Evolutionary conservation across 2,329 filamentous ascomycete species (phyloP), one percentile per base, ranked within the genome.

Genomic region (Penicillium sp.): DNA sequence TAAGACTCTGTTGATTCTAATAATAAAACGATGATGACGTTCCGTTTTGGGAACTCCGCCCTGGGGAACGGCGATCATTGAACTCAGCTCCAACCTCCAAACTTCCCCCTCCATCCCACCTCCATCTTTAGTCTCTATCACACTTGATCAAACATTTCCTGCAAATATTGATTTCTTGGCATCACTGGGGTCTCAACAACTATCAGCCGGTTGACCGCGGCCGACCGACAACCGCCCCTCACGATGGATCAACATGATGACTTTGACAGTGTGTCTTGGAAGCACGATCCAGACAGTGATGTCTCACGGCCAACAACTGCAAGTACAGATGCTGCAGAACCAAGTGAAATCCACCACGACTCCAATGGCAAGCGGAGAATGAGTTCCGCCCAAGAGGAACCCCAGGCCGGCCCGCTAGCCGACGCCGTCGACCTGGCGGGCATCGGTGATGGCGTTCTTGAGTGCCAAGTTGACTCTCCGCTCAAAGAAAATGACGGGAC

Each of bases 401-500:
- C 73, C 55, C 79, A 80, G 67, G 78, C 78, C 22, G 80, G 77
- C 17, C 69, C 78, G 30, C 71, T 80, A 57, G 79, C 80, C 37
- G 80, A 83, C 50, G 73, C 77, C 26, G 78, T 82, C 55, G 86
- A 89, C 67, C 75, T 85, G 49, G 85, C 85, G 43, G 79, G 89
- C 51, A 87, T 87, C 58, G 82, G 81, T 36, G 81, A 86, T 62
- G 93, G 95, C 63, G 82, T 84, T 54, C 82, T 99, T 41, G 89
- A 96, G 69, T 97, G 92, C 72, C 85, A 80, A 17, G 93, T 99
- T 17, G 85, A 86, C 52, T 84, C 87, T 56, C 91, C 94, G 19
- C 84, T 93, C 74, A 97, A 97, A 76, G 94, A 97, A 79, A 94
- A 93, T 69, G 91, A 97, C 69, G 93, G 94, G 45, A 95, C 92